Percentiles rank a stretch among this genome's conserved stretches.
These are phyloP conservation scores for Coccomyxa subellipsoidea DNA, from an alignment of 163 green algal genomes.

Conservation along the genomic window DNA sequence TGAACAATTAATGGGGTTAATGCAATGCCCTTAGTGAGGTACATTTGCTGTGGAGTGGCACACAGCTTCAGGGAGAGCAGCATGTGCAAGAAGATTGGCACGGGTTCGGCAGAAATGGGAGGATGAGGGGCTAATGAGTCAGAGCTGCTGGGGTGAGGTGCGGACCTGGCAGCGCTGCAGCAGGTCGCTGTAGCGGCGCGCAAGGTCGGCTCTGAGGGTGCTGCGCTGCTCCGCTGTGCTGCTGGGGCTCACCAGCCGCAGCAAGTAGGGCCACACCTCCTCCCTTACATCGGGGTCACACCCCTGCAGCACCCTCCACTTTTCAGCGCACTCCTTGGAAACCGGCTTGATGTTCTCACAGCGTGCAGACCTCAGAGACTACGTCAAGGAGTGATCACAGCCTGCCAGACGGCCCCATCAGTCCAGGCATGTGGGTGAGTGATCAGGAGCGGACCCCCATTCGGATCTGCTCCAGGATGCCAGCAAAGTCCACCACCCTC, in stretches of 20 bases:
- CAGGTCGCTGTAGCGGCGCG: constrained; percentile 38
- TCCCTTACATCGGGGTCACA: constrained; percentile 23
- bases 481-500: not conserved
- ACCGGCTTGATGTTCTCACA: no score
- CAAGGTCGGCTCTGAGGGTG: constrained; percentile 21
- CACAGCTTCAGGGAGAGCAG: no score
- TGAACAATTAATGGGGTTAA: no score
- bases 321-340: no score
- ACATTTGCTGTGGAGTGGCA: no score
- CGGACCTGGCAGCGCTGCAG: constrained; percentile 39
- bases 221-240: constrained; percentile 17
- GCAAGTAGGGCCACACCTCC: constrained; percentile 41
- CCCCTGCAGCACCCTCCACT: no score
- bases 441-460: constrained; percentile 2
- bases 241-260: constrained; percentile 28
- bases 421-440: no score
- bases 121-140: not conserved
- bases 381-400: no score
- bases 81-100: no score
- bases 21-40: no score
- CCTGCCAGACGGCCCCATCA: no score
- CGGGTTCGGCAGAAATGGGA: not conserved
- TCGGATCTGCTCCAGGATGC: not conserved
- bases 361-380: no score
- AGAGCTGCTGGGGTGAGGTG: constrained; percentile 1